Evolutionary conservation across 208 protist genomes (phyloP), one percentile per base, ranked within the genome.

Genomic region (Trichomonas gallinae): DNA sequence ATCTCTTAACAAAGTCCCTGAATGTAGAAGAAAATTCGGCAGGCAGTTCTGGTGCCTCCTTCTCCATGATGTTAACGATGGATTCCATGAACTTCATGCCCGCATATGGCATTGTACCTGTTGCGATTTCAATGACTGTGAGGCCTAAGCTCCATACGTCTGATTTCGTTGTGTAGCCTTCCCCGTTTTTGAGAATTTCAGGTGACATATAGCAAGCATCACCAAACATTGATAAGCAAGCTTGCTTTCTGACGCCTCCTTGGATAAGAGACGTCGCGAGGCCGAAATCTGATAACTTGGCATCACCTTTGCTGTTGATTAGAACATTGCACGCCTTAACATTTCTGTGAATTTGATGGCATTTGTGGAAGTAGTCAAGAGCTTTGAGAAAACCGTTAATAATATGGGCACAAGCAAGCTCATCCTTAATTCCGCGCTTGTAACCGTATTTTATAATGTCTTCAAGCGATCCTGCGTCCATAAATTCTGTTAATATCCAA

Each of bases 121-220:
- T 97, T 11, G 97, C 97, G 6, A 98, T 48, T 96, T 98, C 98
- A 17, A 98, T 97, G 0, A 97, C 97, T 8, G 96, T 97, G 46
- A 98, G 98, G 31, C 98, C 98, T 21, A 98, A 85, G n/a, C 97
- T 97, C 98, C 98, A 98, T 11, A 98, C 96, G 96, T 98, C 98
- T 31, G 97, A 97, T 87, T 97, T 98, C 8, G 44, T 17, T 88
- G 97, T 96, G 49, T 98, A 98, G 0, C 96, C 96, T 36, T 91
- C 48, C 21, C 98, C 82, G 38, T 97, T 96, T 36, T 93, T 93
- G 48, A 97, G 96, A 0, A 98, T 96, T 96, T 98, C 97, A 48
- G 97, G 97, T 13, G 97, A 97, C 97, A 97, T 98, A 97, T 97
- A 98, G 88, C 97, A 98, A 21, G 97, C 97, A 38, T 97, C 98